Base-by-base conservation (phyloP, 768 basidiomycete species). In the Strobilomyces dryophilus region DNA sequence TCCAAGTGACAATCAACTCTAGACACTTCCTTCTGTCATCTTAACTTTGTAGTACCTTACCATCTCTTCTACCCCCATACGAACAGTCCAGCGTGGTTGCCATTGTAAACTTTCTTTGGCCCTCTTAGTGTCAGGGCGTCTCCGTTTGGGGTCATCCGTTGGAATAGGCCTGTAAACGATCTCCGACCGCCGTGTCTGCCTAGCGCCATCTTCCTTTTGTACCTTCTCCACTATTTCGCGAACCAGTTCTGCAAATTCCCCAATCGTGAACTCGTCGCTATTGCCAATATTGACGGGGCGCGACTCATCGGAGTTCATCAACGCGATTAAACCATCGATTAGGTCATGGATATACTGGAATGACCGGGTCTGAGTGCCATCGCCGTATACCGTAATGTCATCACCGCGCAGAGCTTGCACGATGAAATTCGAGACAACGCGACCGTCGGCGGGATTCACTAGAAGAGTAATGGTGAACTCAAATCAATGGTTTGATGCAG, bases 301-400 rank as follows among this genome's bases (percentile, higher is more conserved):
- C 49, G 89, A 80, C 73, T 97, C 93, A 66, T 82, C 74, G 17
- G 93, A 93, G 78, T 95, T 97, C 97, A 99, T 99, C 61, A 95
- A 78, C 20, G 84, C 82, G 67, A 94, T 94, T 51, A 94, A 74
- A 40, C 95, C 97, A 66, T 98, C 94, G 66, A 95, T 79, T 58
- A 99, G 83, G 71, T 99, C 97, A 76, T 99, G 97, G 54, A 99
- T 86, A 74, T 95, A 99, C 74, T 95, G 94, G 83, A 95, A 94
- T 12, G 94, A 95, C 54, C 93, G 89, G 20, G 93, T 95, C 75
- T 95, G 93, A 41, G 73, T 83, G 59, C 93, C 93, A 66, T 98
- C 93, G 47, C 94, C 92, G 67, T 95, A 95, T 42, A 98, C 92
- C 44, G 95, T 98, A 80, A 99, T 88, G 72, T 98, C 91, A 72